Conservation (phyloP, 106 monocot genomes). For the Ottelia alismoides region DNA sequence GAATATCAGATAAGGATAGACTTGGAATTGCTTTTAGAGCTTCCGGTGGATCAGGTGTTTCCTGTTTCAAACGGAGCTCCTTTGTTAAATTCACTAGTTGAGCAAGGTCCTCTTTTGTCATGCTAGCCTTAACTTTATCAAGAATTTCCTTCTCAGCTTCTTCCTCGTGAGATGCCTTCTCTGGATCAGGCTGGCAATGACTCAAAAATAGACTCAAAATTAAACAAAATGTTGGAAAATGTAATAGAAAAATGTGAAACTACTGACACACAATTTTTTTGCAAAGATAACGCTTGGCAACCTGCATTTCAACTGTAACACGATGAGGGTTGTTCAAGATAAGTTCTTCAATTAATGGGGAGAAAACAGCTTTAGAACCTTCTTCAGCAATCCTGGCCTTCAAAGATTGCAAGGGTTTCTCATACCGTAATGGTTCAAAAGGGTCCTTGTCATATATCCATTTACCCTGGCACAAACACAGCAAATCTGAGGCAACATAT, state of each 20-base stretch:
- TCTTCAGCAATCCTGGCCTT: conserved; percentile 71
- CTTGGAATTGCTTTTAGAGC: conserved; percentile 87
- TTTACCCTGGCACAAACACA: conserved; percentile 42
- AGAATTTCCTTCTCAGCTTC: conserved; percentile 69
- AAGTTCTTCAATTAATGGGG: conserved; percentile 70
- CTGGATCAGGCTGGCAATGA: conserved; percentile 82
- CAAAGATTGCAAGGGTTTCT: conserved; percentile 67
- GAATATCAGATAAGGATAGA: conserved; percentile 84
- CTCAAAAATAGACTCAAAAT: not conserved
- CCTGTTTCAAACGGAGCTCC: conserved; percentile 89
- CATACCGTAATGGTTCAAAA: conserved; percentile 86
- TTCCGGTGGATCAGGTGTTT: conserved; percentile 99
- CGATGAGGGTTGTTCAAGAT: conserved; percentile 85
- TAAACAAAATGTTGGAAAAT: not conserved
- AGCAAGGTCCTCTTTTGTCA: conserved; percentile 93
- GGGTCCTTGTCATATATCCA: conserved; percentile 99
- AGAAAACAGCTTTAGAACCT: conserved; percentile 87
- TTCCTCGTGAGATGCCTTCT: conserved; percentile 80
- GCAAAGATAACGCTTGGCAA: conserved; percentile 1
- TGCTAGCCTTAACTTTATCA: conserved; percentile 67
- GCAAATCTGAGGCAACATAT: not conserved
- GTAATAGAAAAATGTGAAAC: not conserved
- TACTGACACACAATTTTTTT: not conserved
- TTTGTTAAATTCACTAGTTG: conserved; percentile 77
- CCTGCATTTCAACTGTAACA: conserved; percentile 98